Evolutionary conservation across 2,329 filamentous ascomycete genomes (phyloP).

Genomic region (Ophiostoma piceae): DNA sequence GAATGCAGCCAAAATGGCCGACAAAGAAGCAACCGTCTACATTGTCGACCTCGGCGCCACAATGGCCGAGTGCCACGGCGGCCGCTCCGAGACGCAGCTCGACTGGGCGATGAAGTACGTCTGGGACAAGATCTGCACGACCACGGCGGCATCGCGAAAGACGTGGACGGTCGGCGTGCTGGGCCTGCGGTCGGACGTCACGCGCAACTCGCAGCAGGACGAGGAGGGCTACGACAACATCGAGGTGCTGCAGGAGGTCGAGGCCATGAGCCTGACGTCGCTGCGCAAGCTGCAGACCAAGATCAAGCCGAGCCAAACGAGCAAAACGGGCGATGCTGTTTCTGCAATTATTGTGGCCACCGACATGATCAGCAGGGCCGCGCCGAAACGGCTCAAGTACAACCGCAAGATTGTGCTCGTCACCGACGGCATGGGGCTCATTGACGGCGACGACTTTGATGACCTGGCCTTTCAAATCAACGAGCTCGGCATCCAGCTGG

Average conservation of each 20-base stretch:
- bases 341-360: constrained; percentile 83
- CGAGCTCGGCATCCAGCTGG: constrained; percentile 68
- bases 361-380: constrained; percentile 68
- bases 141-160: constrained; percentile 63
- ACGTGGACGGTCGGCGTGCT: constrained; percentile 73
- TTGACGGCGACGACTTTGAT: constrained; percentile 66
- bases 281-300: constrained; percentile 58
- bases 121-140: constrained; percentile 85
- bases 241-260: constrained; percentile 66
- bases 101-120: constrained; percentile 88
- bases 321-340: constrained; percentile 68
- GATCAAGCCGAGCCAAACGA: constrained; percentile 63
- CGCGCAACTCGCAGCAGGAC: constrained; percentile 58
- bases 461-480: constrained; percentile 70
- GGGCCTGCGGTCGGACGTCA: constrained; percentile 74
- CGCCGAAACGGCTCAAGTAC: constrained; percentile 78
- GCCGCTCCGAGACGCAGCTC: constrained; percentile 70
- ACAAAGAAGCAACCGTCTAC: constrained; percentile 90
- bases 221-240: constrained; percentile 77
- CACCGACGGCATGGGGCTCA: constrained; percentile 69
- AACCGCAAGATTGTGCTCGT: constrained; percentile 75
- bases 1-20: constrained; percentile 57
- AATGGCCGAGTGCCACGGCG: constrained; percentile 70
- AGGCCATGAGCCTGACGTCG: constrained; percentile 58
- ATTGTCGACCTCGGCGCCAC: constrained; percentile 81